Percentiles rank a stretch among this genome's conserved stretches.
Evolutionary conservation across 768 basidiomycete genomes (phyloP).

Genomic region (Macrolepiota dolichaula): DNA sequence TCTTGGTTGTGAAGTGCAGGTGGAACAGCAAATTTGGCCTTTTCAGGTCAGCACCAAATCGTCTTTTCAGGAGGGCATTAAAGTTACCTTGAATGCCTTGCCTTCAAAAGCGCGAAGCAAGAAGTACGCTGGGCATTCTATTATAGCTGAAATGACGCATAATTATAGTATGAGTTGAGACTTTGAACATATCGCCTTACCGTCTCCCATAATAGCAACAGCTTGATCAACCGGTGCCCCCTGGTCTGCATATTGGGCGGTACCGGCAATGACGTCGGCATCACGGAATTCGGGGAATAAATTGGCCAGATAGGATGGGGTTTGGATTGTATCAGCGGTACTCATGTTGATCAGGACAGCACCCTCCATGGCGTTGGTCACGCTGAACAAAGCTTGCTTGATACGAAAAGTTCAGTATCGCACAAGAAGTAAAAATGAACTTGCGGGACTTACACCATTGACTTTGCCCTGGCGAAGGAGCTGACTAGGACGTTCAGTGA

Average conservation of each 20-base stretch:
- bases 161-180: not conserved
- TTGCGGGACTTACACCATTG: too few relatives aligned
- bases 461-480: conserved; percentile 31
- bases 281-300: conserved; percentile 36
- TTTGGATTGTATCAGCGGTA: conserved; percentile 20
- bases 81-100: conserved; percentile 33
- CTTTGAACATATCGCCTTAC: not conserved
- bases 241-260: not conserved
- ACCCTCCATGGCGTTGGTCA: conserved; percentile 39
- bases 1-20: conserved; percentile 37
- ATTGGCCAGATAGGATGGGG: conserved; percentile 27
- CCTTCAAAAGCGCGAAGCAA: conserved; percentile 28
- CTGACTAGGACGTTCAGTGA: conserved; percentile 36
- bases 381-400: conserved; percentile 30
- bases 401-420: not conserved
- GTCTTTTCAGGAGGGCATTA: not conserved
- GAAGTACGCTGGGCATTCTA: conserved; percentile 42
- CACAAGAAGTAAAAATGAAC: conserved; percentile 27
- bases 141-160: conserved; percentile 28
- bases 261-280: conserved; percentile 17
- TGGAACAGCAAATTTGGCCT: conserved; percentile 44
- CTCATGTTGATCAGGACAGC: conserved; percentile 30
- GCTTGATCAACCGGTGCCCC: too few relatives aligned
- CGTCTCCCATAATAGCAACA: conserved; percentile 12
- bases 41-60: not conserved